Conservation (phyloP, 2,329 filamentous ascomycete genomes). For the Fusarium albosuccineum region DNA sequence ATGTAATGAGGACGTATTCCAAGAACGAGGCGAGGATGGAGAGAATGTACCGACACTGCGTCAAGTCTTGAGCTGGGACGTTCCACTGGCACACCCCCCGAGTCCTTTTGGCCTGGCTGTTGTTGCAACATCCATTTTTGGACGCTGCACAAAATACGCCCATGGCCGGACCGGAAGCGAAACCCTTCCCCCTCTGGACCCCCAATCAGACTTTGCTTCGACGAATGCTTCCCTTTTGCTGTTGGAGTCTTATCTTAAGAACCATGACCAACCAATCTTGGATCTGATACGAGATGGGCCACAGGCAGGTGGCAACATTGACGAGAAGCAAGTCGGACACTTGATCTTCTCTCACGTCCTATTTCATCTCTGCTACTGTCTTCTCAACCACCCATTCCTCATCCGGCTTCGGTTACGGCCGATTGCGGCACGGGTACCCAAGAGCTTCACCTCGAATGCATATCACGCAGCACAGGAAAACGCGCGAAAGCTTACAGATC, state of each 20-base stretch:
- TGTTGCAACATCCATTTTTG: not conserved
- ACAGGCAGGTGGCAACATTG: conserved; percentile 7
- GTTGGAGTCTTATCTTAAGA: not conserved
- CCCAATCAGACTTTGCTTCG: not conserved
- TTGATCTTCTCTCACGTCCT: conserved; percentile 29
- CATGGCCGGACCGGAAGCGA: not conserved
- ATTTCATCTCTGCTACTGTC: conserved; percentile 51
- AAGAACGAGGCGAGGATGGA: conserved; percentile 2
- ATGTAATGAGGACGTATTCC: conserved; percentile 29
- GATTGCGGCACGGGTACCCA: not conserved
- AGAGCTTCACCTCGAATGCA: not conserved
- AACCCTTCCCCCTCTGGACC: not conserved
- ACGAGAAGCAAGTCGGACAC: conserved; percentile 18
- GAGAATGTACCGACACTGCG: conserved; percentile 21
- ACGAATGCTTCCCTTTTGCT: not conserved
- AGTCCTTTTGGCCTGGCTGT: not conserved
- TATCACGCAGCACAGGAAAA: not conserved
- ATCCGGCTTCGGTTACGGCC: conserved; percentile 50
- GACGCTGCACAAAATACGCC: not conserved
- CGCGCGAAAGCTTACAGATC: not conserved
- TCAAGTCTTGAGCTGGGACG: conserved; percentile 16
- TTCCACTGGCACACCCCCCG: not conserved
- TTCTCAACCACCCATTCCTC: conserved; percentile 65
- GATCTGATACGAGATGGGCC: conserved; percentile 21
- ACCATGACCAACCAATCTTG: not conserved